These are phyloP conservation scores for Hortiboletus campestris DNA, from an alignment of 768 basidiomycete species.

Conservation along the genomic window DNA sequence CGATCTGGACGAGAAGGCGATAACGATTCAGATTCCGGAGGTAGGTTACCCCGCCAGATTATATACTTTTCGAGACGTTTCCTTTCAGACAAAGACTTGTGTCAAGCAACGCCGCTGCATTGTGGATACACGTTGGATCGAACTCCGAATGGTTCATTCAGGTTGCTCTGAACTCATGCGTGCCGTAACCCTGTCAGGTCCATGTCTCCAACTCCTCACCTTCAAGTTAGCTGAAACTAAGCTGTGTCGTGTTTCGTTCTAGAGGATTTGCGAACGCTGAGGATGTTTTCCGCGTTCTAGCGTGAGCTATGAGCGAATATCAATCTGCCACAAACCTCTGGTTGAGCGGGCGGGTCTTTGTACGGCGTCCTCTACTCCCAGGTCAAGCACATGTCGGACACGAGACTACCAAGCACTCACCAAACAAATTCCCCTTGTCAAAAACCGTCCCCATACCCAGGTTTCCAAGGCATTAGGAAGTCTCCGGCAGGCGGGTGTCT, in stretches of 20 bases:
- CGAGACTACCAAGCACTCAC: slow-evolving; percentile 42
- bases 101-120: not conserved
- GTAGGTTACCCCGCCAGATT: not conserved
- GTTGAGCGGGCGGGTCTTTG: too few species aligned
- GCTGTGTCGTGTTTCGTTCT: too few species aligned
- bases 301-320: too few species aligned
- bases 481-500: too few species aligned
- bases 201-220: too few species aligned
- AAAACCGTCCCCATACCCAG: slow-evolving; percentile 86
- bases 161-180: not conserved
- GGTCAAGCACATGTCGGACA: not conserved
- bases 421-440: slow-evolving; percentile 94
- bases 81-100: slow-evolving; percentile 8
- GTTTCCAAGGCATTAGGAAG: slow-evolving; percentile 43
- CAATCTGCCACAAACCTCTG: too few species aligned
- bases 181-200: not conserved
- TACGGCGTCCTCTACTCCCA: slow-evolving; percentile 36
- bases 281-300: too few species aligned
- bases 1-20: not conserved
- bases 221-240: too few species aligned
- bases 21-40: not conserved
- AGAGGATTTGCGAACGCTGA: too few species aligned
- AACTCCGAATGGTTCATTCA: slow-evolving; percentile 4
- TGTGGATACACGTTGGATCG: not conserved
- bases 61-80: slow-evolving; percentile 1